These are phyloP conservation scores for Phialophora macrospora DNA, from an alignment of 2,329 filamentous ascomycete genomes.

Conservation along the genomic window DNA sequence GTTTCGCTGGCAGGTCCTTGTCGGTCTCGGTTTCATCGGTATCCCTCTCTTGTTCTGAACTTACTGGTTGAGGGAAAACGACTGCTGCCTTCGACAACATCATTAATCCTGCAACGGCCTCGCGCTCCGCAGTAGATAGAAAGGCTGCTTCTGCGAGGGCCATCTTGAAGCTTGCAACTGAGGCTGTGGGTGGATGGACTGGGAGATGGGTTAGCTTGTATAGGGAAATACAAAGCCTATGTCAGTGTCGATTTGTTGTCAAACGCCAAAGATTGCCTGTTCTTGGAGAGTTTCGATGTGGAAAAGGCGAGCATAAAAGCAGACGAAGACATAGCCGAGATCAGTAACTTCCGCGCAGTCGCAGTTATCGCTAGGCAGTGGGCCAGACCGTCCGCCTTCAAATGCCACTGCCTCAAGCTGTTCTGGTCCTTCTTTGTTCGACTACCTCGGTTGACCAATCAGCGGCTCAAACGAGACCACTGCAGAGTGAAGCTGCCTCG, in stretches of 20 bases:
- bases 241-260: neutral
- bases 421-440: neutral
- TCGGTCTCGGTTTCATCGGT: slow-evolving; percentile 1
- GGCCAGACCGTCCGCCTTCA: neutral
- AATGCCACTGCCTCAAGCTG: neutral
- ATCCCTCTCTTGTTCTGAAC: neutral
- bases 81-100: neutral
- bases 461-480: neutral
- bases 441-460: neutral
- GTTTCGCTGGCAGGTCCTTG: neutral
- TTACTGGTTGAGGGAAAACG: neutral
- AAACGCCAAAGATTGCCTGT: neutral
- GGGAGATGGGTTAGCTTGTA: neutral
- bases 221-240: neutral
- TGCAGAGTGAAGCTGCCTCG: neutral
- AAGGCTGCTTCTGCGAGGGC: neutral
- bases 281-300: neutral
- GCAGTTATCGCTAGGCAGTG: neutral
- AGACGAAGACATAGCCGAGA: neutral
- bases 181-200: neutral
- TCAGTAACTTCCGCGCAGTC: neutral
- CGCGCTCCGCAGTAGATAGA: neutral
- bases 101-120: neutral
- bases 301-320: neutral
- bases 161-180: neutral